phyloP scores from a whole-genome alignment of 2,329 filamentous ascomycete species.

The Pestalotiopsis sp. region DNA sequence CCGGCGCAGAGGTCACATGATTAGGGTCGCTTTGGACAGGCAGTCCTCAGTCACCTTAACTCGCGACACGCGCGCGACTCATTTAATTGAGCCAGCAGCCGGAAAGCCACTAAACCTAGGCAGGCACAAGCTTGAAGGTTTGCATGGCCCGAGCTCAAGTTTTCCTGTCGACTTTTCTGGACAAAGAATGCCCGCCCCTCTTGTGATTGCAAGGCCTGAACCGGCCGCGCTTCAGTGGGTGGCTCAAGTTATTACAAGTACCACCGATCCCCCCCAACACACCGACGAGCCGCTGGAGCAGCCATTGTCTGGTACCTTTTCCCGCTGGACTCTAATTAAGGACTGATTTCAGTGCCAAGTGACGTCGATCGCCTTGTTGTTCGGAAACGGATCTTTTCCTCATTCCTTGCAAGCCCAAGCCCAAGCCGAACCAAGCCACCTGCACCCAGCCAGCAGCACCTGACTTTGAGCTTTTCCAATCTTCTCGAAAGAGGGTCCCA shows the following conservation, averaged over 20 bases:
- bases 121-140: neutral
- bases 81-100: neutral
- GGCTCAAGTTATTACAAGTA: neutral
- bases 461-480: neutral
- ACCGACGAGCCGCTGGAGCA: neutral
- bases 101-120: neutral
- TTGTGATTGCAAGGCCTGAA: neutral
- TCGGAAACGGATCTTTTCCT: constrained; percentile 5
- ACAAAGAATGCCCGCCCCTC: too few relatives aligned
- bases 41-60: neutral
- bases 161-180: neutral
- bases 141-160: neutral
- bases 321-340: neutral
- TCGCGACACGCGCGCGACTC: neutral
- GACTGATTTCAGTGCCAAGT: neutral
- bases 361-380: neutral
- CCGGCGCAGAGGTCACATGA: constrained; percentile 10
- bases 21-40: constrained; percentile 11
- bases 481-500: neutral
- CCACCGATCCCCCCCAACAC: neutral
- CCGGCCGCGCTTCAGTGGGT: neutral
- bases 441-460: neutral
- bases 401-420: neutral
- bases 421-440: too few relatives aligned
- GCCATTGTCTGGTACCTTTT: neutral